Evolutionary conservation across 1,284 basidiomycete genomes (phyloP).

Genomic region (Leccinum cinnamomeum): DNA sequence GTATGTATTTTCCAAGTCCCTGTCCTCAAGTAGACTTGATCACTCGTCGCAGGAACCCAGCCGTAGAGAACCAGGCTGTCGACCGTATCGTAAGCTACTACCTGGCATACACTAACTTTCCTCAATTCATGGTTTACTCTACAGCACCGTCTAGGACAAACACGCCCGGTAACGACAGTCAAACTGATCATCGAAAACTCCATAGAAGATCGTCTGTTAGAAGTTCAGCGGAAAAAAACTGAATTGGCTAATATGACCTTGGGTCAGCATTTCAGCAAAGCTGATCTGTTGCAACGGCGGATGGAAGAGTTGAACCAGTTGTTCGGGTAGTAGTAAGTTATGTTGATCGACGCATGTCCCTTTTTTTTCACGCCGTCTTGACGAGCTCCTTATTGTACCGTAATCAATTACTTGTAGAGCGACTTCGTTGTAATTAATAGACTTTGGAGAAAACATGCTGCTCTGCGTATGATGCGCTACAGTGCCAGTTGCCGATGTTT

Average conservation of each 20-base stretch:
- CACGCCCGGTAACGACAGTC: conserved; percentile 84
- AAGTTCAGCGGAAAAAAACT: conserved; percentile 95
- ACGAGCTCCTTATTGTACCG: conserved; percentile 25
- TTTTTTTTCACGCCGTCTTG: conserved; percentile 14
- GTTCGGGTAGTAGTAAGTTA: conserved; percentile 47
- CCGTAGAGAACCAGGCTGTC: conserved; percentile 94
- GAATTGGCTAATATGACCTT: conserved; percentile 90
- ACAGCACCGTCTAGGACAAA: conserved; percentile 92
- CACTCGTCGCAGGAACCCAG: conserved; percentile 75
- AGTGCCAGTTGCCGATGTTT: conserved; percentile 22
- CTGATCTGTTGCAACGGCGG: conserved; percentile 79
- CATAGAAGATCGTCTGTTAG: conserved; percentile 86
- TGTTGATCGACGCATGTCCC: conserved; percentile 16
- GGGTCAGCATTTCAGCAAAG: conserved; percentile 77
- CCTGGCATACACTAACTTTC: background rate
- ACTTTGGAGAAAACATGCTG: conserved; percentile 7
- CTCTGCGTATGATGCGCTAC: background rate
- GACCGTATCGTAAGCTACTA: conserved; percentile 70
- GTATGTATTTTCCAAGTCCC: conserved; percentile 41
- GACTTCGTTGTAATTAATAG: conserved; percentile 34
- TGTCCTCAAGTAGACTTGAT: conserved; percentile 8
- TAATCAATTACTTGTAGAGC: conserved; percentile 35
- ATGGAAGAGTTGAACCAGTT: conserved; percentile 79
- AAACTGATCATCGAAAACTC: conserved; percentile 92
- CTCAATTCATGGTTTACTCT: conserved; percentile 9